A percentile compares a stretch with the other conserved stretches of the same genome.
Conservation (phyloP, 805 yeast genomes). For the Candida arabinofermentans region DNA sequence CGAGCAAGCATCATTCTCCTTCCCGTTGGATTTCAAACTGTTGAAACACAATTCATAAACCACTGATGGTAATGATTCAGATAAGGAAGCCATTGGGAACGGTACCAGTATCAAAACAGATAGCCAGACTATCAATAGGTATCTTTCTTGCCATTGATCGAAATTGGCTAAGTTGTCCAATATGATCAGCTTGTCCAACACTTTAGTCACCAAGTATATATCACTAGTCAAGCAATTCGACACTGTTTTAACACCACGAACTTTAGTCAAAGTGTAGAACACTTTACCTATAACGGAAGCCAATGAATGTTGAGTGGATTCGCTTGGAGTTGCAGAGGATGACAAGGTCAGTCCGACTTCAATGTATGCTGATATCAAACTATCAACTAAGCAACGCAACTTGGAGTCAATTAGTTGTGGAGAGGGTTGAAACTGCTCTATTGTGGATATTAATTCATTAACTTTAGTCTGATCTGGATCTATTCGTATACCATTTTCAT, state of each 20-base stretch:
- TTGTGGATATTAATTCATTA: conserved; percentile 19
- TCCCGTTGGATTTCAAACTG: conserved; percentile 45
- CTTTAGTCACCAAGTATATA: conserved; percentile 41
- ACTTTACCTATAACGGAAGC: conserved; percentile 26
- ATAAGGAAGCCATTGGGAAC: conserved; percentile 48
- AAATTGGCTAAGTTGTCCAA: not conserved
- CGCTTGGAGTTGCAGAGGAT: not conserved
- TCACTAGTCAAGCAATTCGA: conserved; percentile 60
- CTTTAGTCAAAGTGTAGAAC: conserved; percentile 59
- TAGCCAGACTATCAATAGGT: conserved; percentile 64
- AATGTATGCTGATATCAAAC: conserved; percentile 29
- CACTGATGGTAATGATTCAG: conserved; percentile 27
- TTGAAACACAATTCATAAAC: conserved; percentile 34
- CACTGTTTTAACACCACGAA: conserved; percentile 61
- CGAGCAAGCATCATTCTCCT: conserved; percentile 53
- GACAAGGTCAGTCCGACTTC: not conserved
- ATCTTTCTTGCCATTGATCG: conserved; percentile 44
- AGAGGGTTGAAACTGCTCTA: conserved; percentile 49
- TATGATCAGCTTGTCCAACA: conserved; percentile 26
- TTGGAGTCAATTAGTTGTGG: conserved; percentile 48
- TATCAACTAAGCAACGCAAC: conserved; percentile 33
- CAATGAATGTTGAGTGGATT: conserved; percentile 5
- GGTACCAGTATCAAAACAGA: conserved; percentile 70
- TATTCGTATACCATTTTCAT: not conserved
- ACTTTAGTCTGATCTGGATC: not conserved